Conservation (phyloP, 2,329 filamentous ascomycete genomes). For the Tolypocladium endophyticum region DNA sequence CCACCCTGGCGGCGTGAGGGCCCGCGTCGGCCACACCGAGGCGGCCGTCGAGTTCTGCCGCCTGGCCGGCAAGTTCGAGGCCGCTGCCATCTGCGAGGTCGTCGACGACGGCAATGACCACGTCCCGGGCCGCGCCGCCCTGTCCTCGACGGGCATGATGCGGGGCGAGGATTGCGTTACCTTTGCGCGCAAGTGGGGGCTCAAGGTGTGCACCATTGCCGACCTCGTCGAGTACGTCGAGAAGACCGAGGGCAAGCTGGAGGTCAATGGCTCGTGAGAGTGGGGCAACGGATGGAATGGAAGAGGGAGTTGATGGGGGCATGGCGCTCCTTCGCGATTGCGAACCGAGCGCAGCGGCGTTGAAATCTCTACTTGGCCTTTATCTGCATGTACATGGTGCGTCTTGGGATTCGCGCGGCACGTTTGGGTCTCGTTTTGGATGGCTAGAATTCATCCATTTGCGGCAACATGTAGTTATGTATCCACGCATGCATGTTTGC, state of each 20-base stretch:
- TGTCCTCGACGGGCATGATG: conserved; percentile 75
- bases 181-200: conserved; percentile 79
- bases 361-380: neutral
- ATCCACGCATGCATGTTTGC: neutral
- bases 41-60: conserved; percentile 85
- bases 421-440: neutral
- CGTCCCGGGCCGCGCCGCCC: conserved; percentile 56
- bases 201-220: conserved; percentile 93
- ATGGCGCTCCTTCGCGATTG: neutral
- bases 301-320: neutral
- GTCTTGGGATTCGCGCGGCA: neutral
- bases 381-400: neutral
- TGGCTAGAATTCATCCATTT: neutral
- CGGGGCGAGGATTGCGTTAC: conserved; percentile 74
- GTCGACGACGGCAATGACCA: conserved; percentile 69
- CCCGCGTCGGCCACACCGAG: conserved; percentile 81
- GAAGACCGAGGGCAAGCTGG: conserved; percentile 55
- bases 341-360: neutral
- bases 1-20: conserved; percentile 67
- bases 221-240: conserved; percentile 75
- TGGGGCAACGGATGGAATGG: neutral
- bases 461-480: neutral
- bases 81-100: conserved; percentile 81
- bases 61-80: conserved; percentile 66
- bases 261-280: conserved; percentile 19